These are phyloP conservation scores for Trypanosoma mega DNA, from an alignment of 208 protist species.

Conservation along the genomic window DNA sequence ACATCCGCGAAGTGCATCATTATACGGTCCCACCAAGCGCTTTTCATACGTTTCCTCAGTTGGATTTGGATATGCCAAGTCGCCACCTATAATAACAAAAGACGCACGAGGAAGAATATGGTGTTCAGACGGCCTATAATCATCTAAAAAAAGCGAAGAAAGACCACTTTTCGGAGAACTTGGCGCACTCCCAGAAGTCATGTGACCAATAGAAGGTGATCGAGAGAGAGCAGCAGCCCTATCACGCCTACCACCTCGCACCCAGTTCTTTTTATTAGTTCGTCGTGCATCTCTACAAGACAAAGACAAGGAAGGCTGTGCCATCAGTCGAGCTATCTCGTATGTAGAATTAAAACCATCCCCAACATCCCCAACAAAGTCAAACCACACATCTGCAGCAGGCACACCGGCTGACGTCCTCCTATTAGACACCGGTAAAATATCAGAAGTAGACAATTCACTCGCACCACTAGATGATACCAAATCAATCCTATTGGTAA, in stretches of 20 bases:
- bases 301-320: slow-evolving; percentile 49
- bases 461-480: not conserved
- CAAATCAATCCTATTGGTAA: slow-evolving; percentile 5
- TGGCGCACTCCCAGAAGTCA: not conserved
- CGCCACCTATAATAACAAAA: slow-evolving; percentile 79
- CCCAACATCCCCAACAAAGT: slow-evolving; percentile 83
- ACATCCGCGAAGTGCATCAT: slow-evolving; percentile 53
- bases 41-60: slow-evolving; percentile 68
- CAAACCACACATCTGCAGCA: slow-evolving; percentile 68
- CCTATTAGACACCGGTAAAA: not conserved
- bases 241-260: not conserved
- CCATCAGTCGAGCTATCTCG: slow-evolving; percentile 70
- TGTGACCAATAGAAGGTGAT: not conserved
- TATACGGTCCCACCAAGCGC: slow-evolving; percentile 76
- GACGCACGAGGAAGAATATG: slow-evolving; percentile 61
- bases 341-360: slow-evolving; percentile 90
- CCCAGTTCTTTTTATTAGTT: not conserved
- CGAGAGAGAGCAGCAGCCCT: not conserved
- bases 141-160: slow-evolving; percentile 3
- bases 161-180: not conserved
- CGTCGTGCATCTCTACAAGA: not conserved
- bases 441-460: not conserved
- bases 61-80: slow-evolving; percentile 82
- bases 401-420: not conserved
- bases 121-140: not conserved